Percentiles rank a stretch among this genome's conserved stretches.
Conservation (phyloP, 2,329 filamentous ascomycete genomes). For the Neonectria hederae region DNA sequence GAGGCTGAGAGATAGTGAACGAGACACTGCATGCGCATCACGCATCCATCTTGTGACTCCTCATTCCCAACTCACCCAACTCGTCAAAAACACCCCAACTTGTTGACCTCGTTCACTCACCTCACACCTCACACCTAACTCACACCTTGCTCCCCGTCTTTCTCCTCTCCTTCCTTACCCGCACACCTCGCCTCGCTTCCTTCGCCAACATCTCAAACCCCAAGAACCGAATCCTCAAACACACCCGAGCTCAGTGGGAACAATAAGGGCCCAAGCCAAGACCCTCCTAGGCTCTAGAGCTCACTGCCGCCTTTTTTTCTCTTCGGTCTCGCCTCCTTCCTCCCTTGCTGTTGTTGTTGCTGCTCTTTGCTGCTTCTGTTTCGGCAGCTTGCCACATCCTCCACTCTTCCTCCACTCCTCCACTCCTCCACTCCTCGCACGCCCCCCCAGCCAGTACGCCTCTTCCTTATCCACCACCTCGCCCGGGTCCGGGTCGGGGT, state of each 20-base stretch:
- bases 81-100: background rate
- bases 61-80: background rate
- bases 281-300: background rate
- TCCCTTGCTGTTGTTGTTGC: constrained; percentile 2
- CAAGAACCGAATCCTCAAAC: background rate
- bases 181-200: constrained; percentile 4
- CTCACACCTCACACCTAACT: background rate
- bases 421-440: constrained; percentile 41
- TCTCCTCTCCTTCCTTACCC: constrained; percentile 8
- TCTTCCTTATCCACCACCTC: constrained; percentile 28
- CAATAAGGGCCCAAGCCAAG: background rate
- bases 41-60: background rate
- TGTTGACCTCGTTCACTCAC: background rate
- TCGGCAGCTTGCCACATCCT: constrained; percentile 16
- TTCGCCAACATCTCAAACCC: background rate
- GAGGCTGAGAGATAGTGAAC: background rate
- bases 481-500: constrained; percentile 33
- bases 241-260: background rate
- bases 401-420: constrained; percentile 30
- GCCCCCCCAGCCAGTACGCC: constrained; percentile 18
- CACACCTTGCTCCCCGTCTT: background rate
- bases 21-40: background rate
- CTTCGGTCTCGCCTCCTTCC: background rate
- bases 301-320: background rate
- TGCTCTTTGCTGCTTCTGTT: constrained; percentile 19